A percentile compares a stretch with the other conserved stretches of the same genome.
phyloP scores from a whole-genome alignment of 352 stramenopile species.

The Thraustochytrium sp. region DNA sequence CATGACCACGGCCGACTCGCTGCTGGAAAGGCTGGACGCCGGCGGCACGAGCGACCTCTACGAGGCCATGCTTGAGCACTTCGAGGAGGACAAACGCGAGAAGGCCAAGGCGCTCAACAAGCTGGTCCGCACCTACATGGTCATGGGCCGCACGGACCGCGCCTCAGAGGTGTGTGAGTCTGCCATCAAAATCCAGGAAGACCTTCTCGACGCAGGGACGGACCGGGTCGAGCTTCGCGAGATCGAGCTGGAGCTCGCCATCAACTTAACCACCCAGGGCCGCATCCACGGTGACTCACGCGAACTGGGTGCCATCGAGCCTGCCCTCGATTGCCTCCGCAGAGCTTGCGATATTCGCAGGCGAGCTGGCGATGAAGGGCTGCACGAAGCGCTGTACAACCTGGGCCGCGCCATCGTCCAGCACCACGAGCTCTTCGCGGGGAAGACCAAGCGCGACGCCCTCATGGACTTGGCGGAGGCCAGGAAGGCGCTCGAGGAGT shows the following conservation, averaged over 20 bases:
- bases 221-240: background rate
- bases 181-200: background rate
- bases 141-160: background rate
- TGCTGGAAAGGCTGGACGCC: background rate
- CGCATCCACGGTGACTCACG: background rate
- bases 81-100: background rate
- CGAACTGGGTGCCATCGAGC: background rate
- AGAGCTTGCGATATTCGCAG: background rate
- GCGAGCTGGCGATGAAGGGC: background rate
- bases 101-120: background rate
- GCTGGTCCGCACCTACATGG: background rate
- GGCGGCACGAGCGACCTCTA: background rate
- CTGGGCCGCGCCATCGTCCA: background rate
- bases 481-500: background rate
- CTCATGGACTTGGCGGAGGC: background rate
- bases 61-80: slow-evolving; percentile 1
- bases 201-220: background rate
- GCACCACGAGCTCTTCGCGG: background rate
- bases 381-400: slow-evolving; percentile 19
- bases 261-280: slow-evolving; percentile 9
- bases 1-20: slow-evolving; percentile 17
- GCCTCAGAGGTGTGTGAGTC: background rate
- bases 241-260: slow-evolving; percentile 9
- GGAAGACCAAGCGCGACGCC: background rate
- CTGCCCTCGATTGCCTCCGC: background rate